Evolutionary conservation across 2,329 filamentous ascomycete genomes (phyloP), one percentile per base, ranked within the genome.

Genomic region (Colletotrichum sp.): DNA sequence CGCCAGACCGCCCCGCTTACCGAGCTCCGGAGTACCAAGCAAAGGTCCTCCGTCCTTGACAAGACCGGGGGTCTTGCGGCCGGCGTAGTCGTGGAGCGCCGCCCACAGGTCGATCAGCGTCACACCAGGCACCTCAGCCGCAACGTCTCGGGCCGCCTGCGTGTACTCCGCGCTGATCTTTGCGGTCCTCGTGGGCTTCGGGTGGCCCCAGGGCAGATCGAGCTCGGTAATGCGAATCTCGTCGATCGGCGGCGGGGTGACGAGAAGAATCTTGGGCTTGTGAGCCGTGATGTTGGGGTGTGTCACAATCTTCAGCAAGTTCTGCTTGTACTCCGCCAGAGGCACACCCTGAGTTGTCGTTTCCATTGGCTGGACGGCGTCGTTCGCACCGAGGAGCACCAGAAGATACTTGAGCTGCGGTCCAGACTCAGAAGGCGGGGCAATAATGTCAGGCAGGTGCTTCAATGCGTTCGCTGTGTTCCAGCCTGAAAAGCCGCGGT

Each of bases 301-400:
- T 5, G 88, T 91, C 80, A 97, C 86, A 79, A 98, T 95, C 30
- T 87, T 87, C 77, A 84, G 88, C 64, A 98, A 85, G 81, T 98
- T 97, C 71, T 89, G 85, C 82, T 91, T 92, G 87, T 95, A 98
- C 76, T 92, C 86, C 1, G 93, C 89, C n/a, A 98, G 84, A 1
- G 95, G 91, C 9, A 98, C 91, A 83, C 96, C 92, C 84, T 98
- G 97, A 12, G 88, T 87, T 66, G 91, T 92, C 6, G 88, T 88
- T 6, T 89, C 87, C 48, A 90, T 86, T 5, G 92, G 90, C 5
- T 97, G 84, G 70, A 93, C 93, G 5, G 96, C 93, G 84, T 98
- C 97, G 82, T 99, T 98, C 79, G 97, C 95, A 22, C 97, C 97
- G 76, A 98, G 93, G 78, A 98, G 93, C 74, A 98, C 85, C 52